phyloP scores from a whole-genome alignment of 2,329 filamentous ascomycete species.

The Colletotrichum plurivorum region DNA sequence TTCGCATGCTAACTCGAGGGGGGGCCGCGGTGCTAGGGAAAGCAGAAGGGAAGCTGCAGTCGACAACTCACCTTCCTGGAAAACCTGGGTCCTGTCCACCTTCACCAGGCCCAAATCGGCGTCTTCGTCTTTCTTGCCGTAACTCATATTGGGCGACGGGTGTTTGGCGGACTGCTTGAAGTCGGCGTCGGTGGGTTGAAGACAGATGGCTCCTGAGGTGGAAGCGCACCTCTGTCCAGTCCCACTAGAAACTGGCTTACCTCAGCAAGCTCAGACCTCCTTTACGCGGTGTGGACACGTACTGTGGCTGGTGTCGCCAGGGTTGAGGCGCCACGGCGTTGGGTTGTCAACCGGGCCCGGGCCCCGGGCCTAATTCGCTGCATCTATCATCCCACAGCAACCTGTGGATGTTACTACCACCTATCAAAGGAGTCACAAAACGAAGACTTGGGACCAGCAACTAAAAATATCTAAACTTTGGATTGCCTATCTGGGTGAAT shows the following conservation, averaged over 20 bases:
- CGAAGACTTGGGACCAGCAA: too few species aligned
- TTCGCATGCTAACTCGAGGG: slow-evolving; percentile 28
- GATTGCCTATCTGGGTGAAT: slow-evolving; percentile 36
- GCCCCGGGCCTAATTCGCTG: background rate
- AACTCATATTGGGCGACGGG: slow-evolving; percentile 81
- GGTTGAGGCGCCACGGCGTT: background rate
- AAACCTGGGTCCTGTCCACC: slow-evolving; percentile 97
- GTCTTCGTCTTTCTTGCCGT: slow-evolving; percentile 99
- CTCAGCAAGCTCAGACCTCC: background rate
- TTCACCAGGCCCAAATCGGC: slow-evolving; percentile 93
- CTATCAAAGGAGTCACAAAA: background rate
- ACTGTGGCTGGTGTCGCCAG: background rate
- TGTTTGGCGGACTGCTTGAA: slow-evolving; percentile 48
- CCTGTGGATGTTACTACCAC: background rate
- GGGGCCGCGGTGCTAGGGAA: slow-evolving; percentile 2
- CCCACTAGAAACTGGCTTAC: background rate
- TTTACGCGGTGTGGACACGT: slow-evolving; percentile 7
- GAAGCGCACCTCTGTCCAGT: background rate
- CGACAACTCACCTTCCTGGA: slow-evolving; percentile 87
- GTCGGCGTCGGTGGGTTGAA: slow-evolving; percentile 48
- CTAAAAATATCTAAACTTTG: slow-evolving; percentile 29
- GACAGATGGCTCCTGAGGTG: slow-evolving; percentile 28
- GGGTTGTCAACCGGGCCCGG: background rate
- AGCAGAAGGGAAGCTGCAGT: background rate
- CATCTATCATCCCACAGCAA: too few species aligned